phyloP scores from a whole-genome alignment of 1,139 yeast genomes.

The Debaryomyces coudertii region DNA sequence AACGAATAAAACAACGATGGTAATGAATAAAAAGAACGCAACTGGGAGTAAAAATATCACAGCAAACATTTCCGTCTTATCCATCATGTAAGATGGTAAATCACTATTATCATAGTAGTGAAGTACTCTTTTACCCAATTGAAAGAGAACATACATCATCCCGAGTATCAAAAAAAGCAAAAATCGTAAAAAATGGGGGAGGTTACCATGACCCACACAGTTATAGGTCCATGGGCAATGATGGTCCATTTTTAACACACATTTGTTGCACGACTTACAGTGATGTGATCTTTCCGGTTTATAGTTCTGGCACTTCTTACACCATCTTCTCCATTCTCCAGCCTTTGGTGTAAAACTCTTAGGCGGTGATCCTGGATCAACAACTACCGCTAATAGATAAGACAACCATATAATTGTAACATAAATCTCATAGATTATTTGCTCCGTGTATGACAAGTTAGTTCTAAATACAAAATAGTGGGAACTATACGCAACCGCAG shows the following conservation, averaged over 20 bases:
- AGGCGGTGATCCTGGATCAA: conserved; percentile 70
- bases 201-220: conserved; percentile 81
- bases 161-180: conserved; percentile 66
- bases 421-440: conserved; percentile 51
- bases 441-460: conserved; percentile 42
- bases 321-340: conserved; percentile 37
- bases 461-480: conserved; percentile 59
- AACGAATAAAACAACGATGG: conserved; percentile 59
- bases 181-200: conserved; percentile 84
- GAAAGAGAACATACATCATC: conserved; percentile 51
- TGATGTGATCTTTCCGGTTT: conserved; percentile 96
- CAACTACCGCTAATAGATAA: conserved; percentile 55
- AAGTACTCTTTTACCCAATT: conserved; percentile 44
- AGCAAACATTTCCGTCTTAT: conserved; percentile 55
- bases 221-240: conserved; percentile 97
- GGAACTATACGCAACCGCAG: conserved; percentile 64
- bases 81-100: conserved; percentile 62
- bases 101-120: conserved; percentile 55
- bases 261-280: conserved; percentile 71
- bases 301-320: conserved; percentile 79
- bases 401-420: conserved; percentile 71
- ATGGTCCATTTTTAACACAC: conserved; percentile 84
- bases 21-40: conserved; percentile 58
- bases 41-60: conserved; percentile 60
- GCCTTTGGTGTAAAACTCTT: conserved; percentile 27